A percentile compares a stretch with the other conserved stretches of the same genome.
Conservation (phyloP, 257 asterid species). For the Nicotiana tabacum region DNA sequence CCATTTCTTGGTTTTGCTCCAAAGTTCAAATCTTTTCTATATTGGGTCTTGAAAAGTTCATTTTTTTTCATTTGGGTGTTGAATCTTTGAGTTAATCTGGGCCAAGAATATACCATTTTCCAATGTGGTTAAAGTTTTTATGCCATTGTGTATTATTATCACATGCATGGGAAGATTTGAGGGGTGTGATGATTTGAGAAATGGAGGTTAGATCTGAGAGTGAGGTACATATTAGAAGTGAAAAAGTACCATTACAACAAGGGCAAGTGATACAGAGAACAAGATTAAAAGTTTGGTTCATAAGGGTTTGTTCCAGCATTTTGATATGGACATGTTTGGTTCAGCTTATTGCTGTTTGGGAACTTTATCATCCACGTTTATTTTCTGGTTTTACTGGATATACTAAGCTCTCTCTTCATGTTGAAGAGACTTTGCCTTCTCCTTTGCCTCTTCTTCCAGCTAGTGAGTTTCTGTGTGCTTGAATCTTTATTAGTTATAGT, state of each 20-base stretch:
- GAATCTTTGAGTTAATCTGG: neutral
- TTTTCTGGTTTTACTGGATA: slow-evolving; percentile 41
- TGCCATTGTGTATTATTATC: neutral
- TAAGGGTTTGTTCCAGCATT: slow-evolving; percentile 85
- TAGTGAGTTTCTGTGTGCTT: slow-evolving; percentile 47
- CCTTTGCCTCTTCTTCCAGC: slow-evolving; percentile 41
- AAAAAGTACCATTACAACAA: slow-evolving; percentile 39
- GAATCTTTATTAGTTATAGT: neutral
- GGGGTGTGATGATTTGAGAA: slow-evolving; percentile 6
- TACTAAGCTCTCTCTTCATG: slow-evolving; percentile 36
- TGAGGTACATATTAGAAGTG: slow-evolving; percentile 36
- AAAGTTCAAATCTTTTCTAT: neutral
- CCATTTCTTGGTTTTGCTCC: slow-evolving; percentile 8
- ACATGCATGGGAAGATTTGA: slow-evolving; percentile 6
- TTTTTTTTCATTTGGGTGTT: neutral
- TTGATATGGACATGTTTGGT: slow-evolving; percentile 91
- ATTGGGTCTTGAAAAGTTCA: too few relatives aligned
- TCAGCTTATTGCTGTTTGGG: slow-evolving; percentile 74
- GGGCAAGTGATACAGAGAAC: slow-evolving; percentile 63
- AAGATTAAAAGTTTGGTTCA: slow-evolving; percentile 76
- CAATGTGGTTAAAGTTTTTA: slow-evolving; percentile 13
- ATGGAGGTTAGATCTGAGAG: slow-evolving; percentile 47
- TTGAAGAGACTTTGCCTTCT: slow-evolving; percentile 34
- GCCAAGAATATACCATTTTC: neutral
- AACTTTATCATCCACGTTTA: slow-evolving; percentile 72